A percentile compares a stretch with the other conserved stretches of the same genome.
phyloP scores from a whole-genome alignment of 352 stramenopile species.

The Pythium oligandrum region DNA sequence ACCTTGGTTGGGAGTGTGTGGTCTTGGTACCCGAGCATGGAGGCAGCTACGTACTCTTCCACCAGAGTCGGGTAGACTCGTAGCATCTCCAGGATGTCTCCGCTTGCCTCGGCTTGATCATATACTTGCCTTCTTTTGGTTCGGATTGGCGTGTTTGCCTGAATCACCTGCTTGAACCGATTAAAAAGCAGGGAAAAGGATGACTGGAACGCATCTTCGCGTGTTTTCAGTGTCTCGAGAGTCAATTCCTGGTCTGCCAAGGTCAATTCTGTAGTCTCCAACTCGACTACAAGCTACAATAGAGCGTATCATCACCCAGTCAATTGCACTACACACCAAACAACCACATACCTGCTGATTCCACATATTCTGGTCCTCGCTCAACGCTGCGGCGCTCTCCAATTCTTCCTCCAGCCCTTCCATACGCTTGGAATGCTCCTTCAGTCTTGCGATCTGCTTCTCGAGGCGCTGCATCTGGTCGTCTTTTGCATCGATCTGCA shows the following conservation, averaged over 20 bases:
- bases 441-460: not conserved
- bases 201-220: conserved; percentile 14
- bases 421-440: conserved; percentile 7
- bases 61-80: conserved; percentile 46
- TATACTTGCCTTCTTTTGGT: conserved; percentile 4
- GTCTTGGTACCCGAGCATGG: not conserved
- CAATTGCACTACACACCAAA: not conserved
- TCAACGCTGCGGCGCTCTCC: conserved; percentile 14
- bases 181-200: conserved; percentile 18
- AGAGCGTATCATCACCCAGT: not conserved
- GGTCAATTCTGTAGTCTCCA: conserved; percentile 13
- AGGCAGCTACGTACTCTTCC: conserved; percentile 30
- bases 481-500: conserved; percentile 7
- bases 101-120: conserved; percentile 12
- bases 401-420: conserved; percentile 19
- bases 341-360: conserved; percentile 11
- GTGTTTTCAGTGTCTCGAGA: conserved; percentile 9
- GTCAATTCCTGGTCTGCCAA: conserved; percentile 17
- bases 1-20: too few species aligned
- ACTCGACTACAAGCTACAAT: conserved; percentile 12
- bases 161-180: conserved; percentile 19
- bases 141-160: conserved; percentile 5
- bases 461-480: not conserved
- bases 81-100: conserved; percentile 38
- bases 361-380: conserved; percentile 22